These are phyloP conservation scores for Aspergillus quadricinctus DNA, from an alignment of 2,329 filamentous ascomycete species.

Conservation along the genomic window DNA sequence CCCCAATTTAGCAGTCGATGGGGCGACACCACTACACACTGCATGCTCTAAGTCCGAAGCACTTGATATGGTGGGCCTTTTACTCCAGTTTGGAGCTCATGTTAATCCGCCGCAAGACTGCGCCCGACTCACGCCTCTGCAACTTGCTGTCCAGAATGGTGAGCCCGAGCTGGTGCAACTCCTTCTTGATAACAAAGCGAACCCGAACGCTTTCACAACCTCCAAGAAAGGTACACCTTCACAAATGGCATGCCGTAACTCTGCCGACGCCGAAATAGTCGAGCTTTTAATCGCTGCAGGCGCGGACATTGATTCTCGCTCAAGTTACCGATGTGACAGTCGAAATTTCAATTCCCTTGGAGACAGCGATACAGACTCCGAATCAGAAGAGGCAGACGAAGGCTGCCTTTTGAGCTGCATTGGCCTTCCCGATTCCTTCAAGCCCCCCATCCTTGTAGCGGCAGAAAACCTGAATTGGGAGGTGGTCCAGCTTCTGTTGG, in stretches of 20 bases:
- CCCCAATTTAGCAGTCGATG: conserved; percentile 8
- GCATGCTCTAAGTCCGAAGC: background rate
- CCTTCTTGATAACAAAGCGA: conserved; percentile 7
- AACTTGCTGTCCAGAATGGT: conserved; percentile 5
- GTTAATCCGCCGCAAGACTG: conserved; percentile 8
- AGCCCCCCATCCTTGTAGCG: conserved; percentile 17
- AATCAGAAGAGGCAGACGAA: background rate
- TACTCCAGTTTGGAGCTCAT: conserved; percentile 14
- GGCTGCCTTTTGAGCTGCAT: no score
- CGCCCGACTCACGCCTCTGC: conserved; percentile 10
- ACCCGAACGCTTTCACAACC: conserved; percentile 8
- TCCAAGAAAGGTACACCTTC: conserved; percentile 3
- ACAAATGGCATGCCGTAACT: background rate
- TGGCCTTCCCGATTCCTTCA: background rate
- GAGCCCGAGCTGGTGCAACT: background rate
- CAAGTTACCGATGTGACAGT: background rate
- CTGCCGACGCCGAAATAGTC: conserved; percentile 4
- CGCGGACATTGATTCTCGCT: conserved; percentile 12
- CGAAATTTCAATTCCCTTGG: background rate
- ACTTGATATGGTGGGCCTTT: conserved; percentile 10
- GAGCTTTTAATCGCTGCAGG: conserved; percentile 11
- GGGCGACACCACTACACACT: conserved; percentile 1
- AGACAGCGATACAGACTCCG: no score
- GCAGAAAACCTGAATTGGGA: conserved; percentile 13
- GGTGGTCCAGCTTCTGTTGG: conserved; percentile 17